A percentile compares a stretch with the other conserved stretches of the same genome.
Conservation (phyloP, 208 protist species). For the Blechomonas ayalai region DNA sequence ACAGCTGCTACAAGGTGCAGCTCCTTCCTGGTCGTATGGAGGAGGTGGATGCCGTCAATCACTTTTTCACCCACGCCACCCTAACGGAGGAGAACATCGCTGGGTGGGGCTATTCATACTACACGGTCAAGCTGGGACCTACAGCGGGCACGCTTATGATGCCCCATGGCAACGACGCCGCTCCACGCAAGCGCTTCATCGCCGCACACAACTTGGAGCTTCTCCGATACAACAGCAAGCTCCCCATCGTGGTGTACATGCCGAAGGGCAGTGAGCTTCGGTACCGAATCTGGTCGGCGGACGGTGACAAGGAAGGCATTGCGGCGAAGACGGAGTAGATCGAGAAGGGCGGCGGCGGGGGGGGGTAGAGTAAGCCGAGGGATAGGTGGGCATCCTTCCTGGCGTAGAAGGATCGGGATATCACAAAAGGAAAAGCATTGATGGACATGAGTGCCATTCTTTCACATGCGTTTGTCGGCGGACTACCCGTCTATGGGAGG, state of each 20-base stretch:
- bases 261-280: conserved; percentile 34
- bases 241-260: conserved; percentile 44
- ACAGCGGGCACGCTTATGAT: conserved; percentile 31
- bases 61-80: conserved; percentile 25
- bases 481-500: too few species aligned
- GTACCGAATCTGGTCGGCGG: conserved; percentile 53
- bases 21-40: conserved; percentile 48
- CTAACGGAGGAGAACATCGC: conserved; percentile 41
- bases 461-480: too few species aligned
- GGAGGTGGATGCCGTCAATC: conserved; percentile 36
- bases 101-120: conserved; percentile 61
- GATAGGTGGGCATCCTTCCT: too few species aligned
- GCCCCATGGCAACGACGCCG: conserved; percentile 17
- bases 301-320: conserved; percentile 73
- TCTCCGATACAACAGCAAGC: conserved; percentile 45
- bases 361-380: not conserved
- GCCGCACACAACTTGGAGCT: conserved; percentile 5
- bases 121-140: conserved; percentile 22
- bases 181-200: conserved; percentile 24
- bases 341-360: conserved; percentile 21
- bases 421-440: too few species aligned
- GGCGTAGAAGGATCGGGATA: too few species aligned
- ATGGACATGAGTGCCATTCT: too few species aligned
- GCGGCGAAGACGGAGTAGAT: conserved; percentile 36
- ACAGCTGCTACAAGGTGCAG: conserved; percentile 49